These are phyloP conservation scores for Candida sojae DNA, from an alignment of 1,139 yeast genomes.

Conservation along the genomic window DNA sequence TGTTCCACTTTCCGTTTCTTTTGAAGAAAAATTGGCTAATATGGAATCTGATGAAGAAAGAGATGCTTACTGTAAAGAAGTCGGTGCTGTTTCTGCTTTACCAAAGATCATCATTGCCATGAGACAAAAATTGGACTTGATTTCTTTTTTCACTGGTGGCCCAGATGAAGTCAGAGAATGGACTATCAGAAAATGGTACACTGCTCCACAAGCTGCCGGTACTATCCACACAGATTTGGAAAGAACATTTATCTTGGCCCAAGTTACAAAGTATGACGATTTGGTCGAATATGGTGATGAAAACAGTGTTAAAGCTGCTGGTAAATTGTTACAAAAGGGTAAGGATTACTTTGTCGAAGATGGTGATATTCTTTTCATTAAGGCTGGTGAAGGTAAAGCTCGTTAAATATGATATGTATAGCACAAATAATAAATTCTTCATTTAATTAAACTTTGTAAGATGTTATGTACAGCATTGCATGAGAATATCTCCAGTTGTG, in stretches of 20 bases:
- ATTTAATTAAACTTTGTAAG: no score
- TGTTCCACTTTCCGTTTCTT: constrained; percentile 89
- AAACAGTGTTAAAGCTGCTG: constrained; percentile 84
- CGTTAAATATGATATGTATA: constrained; percentile 29
- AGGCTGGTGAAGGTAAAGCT: constrained; percentile 95
- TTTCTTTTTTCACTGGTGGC: constrained; percentile 84
- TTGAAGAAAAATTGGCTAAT: constrained; percentile 89
- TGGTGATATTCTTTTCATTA: constrained; percentile 88
- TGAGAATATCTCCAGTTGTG: no score
- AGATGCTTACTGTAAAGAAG: constrained; percentile 81
- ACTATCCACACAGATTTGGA: constrained; percentile 71
- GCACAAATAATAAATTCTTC: background rate
- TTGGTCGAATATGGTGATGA: constrained; percentile 85
- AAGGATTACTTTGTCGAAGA: constrained; percentile 86
- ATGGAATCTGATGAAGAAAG: constrained; percentile 92
- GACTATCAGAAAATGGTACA: constrained; percentile 82
- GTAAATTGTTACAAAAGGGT: constrained; percentile 93
- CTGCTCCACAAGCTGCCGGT: constrained; percentile 90
- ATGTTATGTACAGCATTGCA: no score
- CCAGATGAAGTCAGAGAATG: constrained; percentile 87
- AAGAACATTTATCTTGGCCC: constrained; percentile 51
- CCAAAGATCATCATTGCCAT: constrained; percentile 84
- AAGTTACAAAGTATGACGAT: constrained; percentile 48
- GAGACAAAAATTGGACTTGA: constrained; percentile 83
- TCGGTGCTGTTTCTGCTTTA: constrained; percentile 83